Conservation (phyloP, 2,329 filamentous ascomycete genomes). For the Fusarium sp. region DNA sequence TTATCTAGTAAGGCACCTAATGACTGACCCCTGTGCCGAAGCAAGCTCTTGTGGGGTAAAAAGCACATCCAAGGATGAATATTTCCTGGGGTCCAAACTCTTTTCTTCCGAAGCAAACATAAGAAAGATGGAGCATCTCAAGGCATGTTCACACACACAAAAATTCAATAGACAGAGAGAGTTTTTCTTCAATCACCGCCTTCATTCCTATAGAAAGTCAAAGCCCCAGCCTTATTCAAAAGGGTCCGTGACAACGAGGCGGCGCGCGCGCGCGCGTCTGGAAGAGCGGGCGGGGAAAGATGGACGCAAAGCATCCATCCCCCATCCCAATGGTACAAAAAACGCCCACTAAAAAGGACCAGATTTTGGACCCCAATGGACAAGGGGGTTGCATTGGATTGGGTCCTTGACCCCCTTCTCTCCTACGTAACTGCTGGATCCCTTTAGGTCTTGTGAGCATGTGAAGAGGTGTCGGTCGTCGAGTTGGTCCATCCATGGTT, state of each 20-base stretch:
- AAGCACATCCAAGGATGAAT: constrained; percentile 1
- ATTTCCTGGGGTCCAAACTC: background rate
- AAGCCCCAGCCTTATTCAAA: background rate
- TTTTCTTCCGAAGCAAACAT: background rate
- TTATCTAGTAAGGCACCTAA: background rate
- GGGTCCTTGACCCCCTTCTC: background rate
- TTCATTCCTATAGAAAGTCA: background rate
- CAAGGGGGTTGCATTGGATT: constrained; percentile 23
- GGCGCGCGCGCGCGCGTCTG: background rate
- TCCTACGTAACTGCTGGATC: constrained; percentile 34
- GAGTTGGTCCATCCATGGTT: constrained; percentile 1
- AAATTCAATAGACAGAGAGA: background rate
- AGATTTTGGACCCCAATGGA: constrained; percentile 7
- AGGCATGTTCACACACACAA: background rate
- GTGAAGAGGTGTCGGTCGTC: constrained; percentile 24
- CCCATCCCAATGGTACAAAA: background rate
- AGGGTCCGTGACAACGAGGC: background rate
- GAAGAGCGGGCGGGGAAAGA: constrained; percentile 21
- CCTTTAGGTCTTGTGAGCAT: constrained; percentile 39
- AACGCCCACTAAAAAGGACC: constrained; percentile 1
- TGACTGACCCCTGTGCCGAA: background rate
- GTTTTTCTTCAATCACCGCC: background rate
- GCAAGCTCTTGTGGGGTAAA: constrained; percentile 2
- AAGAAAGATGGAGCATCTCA: background rate
- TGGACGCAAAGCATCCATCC: background rate